Percentiles rank a stretch among this genome's conserved stretches.
Evolutionary conservation across 257 asterid species (phyloP).

Genomic region (Solanum pinnatisectum): DNA sequence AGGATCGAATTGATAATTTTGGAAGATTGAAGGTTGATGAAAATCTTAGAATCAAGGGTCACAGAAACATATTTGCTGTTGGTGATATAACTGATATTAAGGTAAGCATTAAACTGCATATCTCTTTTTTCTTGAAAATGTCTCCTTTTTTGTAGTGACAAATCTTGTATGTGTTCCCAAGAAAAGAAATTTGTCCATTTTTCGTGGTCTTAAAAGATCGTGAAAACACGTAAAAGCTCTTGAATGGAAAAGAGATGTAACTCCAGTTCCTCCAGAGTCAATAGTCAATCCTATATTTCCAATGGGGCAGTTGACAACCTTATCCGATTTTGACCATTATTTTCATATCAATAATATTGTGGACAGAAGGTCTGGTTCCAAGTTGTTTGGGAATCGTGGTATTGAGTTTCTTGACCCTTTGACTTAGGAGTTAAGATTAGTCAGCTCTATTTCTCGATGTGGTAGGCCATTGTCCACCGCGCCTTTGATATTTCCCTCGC

Average conservation of each 20-base stretch:
- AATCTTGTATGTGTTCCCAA: neutral
- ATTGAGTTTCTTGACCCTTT: neutral
- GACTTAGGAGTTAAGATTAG: neutral
- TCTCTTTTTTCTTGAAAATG: neutral
- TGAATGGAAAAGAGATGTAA: neutral
- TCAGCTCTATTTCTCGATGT: neutral
- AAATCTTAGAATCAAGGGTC: slow-evolving; percentile 54
- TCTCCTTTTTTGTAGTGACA: neutral
- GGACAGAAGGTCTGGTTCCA: neutral
- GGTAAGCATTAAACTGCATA: slow-evolving; percentile 20
- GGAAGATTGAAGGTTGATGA: slow-evolving; percentile 79
- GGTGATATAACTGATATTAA: slow-evolving; percentile 75
- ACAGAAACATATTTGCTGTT: slow-evolving; percentile 51
- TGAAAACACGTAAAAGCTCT: neutral
- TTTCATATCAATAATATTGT: neutral
- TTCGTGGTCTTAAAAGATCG: too few species aligned
- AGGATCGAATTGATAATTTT: slow-evolving; percentile 28
- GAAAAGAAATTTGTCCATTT: too few species aligned
- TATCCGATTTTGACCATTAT: too few species aligned
- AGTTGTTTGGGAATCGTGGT: neutral
- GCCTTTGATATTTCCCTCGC: neutral
- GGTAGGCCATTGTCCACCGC: neutral
- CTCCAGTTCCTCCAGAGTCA: neutral
- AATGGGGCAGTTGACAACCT: too few species aligned
- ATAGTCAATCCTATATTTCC: neutral